A percentile compares a stretch with the other conserved stretches of the same genome.
These are phyloP conservation scores for Aspergillus thermomutatus DNA, from an alignment of 2,329 filamentous ascomycete genomes.

Conservation along the genomic window DNA sequence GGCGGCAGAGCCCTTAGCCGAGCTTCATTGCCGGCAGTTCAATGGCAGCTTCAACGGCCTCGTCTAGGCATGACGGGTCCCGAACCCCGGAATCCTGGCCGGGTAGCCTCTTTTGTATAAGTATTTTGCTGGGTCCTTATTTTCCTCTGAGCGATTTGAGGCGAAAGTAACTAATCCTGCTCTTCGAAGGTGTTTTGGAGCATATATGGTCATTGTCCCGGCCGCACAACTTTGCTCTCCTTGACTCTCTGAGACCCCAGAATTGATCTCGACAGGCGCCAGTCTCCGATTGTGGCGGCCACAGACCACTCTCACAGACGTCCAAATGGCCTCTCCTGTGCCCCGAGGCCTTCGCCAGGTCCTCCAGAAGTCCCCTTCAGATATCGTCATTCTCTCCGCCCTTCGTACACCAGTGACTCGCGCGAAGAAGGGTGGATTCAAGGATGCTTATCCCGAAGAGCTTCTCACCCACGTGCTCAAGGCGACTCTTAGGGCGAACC, in stretches of 20 bases:
- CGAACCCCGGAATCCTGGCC: constrained; percentile 28
- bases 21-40: constrained; percentile 32
- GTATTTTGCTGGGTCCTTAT: constrained; percentile 5
- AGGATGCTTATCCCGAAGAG: constrained; percentile 88
- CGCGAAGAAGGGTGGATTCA: constrained; percentile 76
- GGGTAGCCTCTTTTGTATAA: constrained; percentile 40
- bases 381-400: constrained; percentile 86
- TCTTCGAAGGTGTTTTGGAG: background rate
- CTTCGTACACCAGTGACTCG: constrained; percentile 83
- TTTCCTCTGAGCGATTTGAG: constrained; percentile 1
- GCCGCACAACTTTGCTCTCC: constrained; percentile 3
- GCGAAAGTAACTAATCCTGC: background rate
- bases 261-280: background rate
- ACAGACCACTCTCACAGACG: background rate
- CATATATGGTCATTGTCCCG: background rate
- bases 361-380: constrained; percentile 72
- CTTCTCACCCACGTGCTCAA: constrained; percentile 63
- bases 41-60: constrained; percentile 19
- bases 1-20: constrained; percentile 37
- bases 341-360: constrained; percentile 70
- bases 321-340: constrained; percentile 46
- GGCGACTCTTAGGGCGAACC: constrained; percentile 69
- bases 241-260: background rate
- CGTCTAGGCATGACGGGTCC: constrained; percentile 19
- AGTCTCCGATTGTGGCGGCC: background rate